Evolutionary conservation across 1,139 yeast species (phyloP), one percentile per base, ranked within the genome.

Genomic region (Hyphopichia burtonii): DNA sequence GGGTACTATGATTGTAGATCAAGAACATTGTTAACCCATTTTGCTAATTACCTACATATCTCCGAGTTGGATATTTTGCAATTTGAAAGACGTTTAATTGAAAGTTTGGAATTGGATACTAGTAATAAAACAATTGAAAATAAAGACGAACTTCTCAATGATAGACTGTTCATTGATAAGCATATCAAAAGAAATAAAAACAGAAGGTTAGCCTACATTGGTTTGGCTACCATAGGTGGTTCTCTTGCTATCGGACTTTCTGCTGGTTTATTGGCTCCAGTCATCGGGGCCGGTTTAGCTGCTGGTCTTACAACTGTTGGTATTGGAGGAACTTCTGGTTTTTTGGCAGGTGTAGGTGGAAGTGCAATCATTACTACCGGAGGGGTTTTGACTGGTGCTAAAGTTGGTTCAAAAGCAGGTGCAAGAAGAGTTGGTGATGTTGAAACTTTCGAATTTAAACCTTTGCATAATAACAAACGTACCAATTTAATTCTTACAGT

Each of bases 231-330:
- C 3, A 74, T 91, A n/a, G 98, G 99, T 14, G 99, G 99, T 1
- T 91, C 96, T 0, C 71, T 94, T 25, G 96, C 95, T 1, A 80
- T 94, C 45, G 99, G 99, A 2, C 71, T 94, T 25, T 88, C 97
- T 43, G 98, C 96, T 12, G 99, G 99, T 2, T 66, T 94, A 38
- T 69, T 94, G 39, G 99, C 99, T 0, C 99, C 99, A 0, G 96
- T 94, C 4, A 94, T 94, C 55, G 99, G 99, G 36, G 98, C 98
- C 1, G 99, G 99, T 53, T 61, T 94, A 22, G 99, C 99, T 2
- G 98, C 99, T 2, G 99, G 99, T 10, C 71, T 94, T 36, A 85
- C 98, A 0, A 93, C 99, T 0, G 82, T 93, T 25, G 99, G 99
- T 22, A 86, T 94, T 22, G 74, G 88, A 1, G 99, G 99, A 17